phyloP scores from a whole-genome alignment of 1,139 yeast species.

The Diutina siamensis region DNA sequence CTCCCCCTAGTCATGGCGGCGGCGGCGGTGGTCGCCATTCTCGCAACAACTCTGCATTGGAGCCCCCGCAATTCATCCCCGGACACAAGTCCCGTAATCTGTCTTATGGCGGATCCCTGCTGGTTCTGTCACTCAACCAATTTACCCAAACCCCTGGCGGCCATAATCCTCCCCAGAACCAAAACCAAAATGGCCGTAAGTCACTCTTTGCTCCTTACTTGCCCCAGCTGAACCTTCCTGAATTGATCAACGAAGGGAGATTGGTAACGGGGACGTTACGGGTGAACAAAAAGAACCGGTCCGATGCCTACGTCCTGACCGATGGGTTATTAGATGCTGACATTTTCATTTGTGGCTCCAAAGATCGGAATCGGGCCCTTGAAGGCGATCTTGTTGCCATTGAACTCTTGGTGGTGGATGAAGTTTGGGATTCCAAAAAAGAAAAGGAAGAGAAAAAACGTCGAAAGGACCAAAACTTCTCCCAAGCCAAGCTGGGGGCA shows the following conservation, averaged over 20 bases:
- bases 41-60: slow-evolving; percentile 20
- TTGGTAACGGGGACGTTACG: slow-evolving; percentile 86
- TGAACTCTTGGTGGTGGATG: slow-evolving; percentile 87
- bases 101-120: slow-evolving; percentile 46
- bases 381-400: slow-evolving; percentile 97
- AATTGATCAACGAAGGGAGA: slow-evolving; percentile 77
- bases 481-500: slow-evolving; percentile 21
- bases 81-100: slow-evolving; percentile 65
- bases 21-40: slow-evolving; percentile 4
- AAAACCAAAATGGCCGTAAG: slow-evolving; percentile 37
- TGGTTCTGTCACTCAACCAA: slow-evolving; percentile 45
- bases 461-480: slow-evolving; percentile 56
- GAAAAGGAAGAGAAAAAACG: slow-evolving; percentile 96
- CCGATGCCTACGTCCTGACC: slow-evolving; percentile 95
- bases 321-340: slow-evolving; percentile 94
- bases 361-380: slow-evolving; percentile 92
- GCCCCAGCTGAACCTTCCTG: slow-evolving; percentile 89
- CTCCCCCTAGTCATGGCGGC: background rate
- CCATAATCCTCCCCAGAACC: slow-evolving; percentile 18
- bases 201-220: slow-evolving; percentile 92
- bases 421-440: slow-evolving; percentile 93
- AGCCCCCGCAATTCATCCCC: slow-evolving; percentile 55
- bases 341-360: slow-evolving; percentile 96
- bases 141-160: slow-evolving; percentile 16
- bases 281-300: slow-evolving; percentile 89